Base-by-base conservation (phyloP, 306 rosid species). In the Cicer yamashitae region DNA sequence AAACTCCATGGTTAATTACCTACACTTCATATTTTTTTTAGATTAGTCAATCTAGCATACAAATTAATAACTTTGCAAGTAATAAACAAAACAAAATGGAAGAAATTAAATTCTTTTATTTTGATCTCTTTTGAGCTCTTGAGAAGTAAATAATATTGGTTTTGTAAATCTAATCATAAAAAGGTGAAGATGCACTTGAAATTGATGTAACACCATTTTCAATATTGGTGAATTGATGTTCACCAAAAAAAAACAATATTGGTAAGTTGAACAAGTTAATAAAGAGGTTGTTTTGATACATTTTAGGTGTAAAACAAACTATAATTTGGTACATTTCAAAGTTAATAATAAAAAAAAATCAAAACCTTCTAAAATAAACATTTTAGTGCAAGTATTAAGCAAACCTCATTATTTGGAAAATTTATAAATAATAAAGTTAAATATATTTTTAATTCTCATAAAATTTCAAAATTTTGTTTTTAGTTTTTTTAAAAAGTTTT, bases 1-100 rank as follows among this genome's bases (percentile, higher is more conserved):
- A 51, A 76, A 90, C 91, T 66, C 96, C 91, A 75, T 92, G 98
- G 75, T 89, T 92, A 30, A 90, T 80, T 13, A 90, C 90, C 96
- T 92, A 62, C 5, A 7, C 30, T 46, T 53, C 5, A 53, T 1
- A 7, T 1, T 12, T 14, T 14, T 14, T 40, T 50, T n/a, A 12
- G 4, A 76, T 66, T 65, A 15, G 3, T 46, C 1, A 60, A 62
- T 50, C 14, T 1, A 74, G 15, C n/a, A 15, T 13, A 15, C 5
- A 63, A 1, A 63, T n/a, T 13, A 3, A 39, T 8, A 17, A 62
- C 7, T 63, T 14, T 7, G 4, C 48, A 39, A 9, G 30, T 2
- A 39, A 63, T 2, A 39, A 63, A 39, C 47, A 14, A 12, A 63
- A 14, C 10, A 61, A 61, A 30, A 59, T 7, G 17, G 18, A 59